Evolutionary conservation across 495 filamentous ascomycete species (phyloP).

Genomic region (Talaromyces trachyspermus): DNA sequence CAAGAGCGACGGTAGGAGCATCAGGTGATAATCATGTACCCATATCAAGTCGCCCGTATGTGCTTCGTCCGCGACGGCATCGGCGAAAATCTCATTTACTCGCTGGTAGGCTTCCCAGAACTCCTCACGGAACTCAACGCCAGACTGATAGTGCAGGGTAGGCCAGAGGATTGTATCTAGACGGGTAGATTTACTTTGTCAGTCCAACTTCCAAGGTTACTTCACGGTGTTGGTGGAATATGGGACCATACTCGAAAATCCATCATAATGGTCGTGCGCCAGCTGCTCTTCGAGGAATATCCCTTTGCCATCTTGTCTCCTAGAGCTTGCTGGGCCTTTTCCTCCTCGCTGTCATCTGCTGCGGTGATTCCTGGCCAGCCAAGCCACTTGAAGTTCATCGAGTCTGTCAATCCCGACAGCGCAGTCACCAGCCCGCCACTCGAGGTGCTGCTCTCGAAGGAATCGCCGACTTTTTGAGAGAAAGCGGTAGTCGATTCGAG

Average conservation of each 20-base stretch:
- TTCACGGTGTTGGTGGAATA: slow-evolving; percentile 6
- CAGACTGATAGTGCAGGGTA: slow-evolving; percentile 95
- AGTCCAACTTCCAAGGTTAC: too few species aligned
- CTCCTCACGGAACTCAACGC: slow-evolving; percentile 91
- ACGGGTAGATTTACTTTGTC: slow-evolving; percentile 1
- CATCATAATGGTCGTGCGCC: slow-evolving; percentile 77
- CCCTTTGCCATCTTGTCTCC: too few species aligned
- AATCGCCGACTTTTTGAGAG: too few species aligned
- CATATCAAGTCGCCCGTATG: slow-evolving; percentile 88
- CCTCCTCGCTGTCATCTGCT: slow-evolving; percentile 61
- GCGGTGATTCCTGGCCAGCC: slow-evolving; percentile 92
- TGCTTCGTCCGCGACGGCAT: slow-evolving; percentile 70
- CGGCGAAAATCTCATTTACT: slow-evolving; percentile 82
- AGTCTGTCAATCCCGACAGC: slow-evolving; percentile 79
- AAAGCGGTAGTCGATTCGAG: too few species aligned
- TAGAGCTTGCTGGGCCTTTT: too few species aligned
- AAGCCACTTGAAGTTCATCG: slow-evolving; percentile 93
- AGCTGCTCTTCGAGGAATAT: slow-evolving; percentile 75
- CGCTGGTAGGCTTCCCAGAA: slow-evolving; percentile 90
- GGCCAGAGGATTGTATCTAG: slow-evolving; percentile 97
- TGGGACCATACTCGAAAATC: slow-evolving; percentile 65
- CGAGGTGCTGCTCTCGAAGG: too few species aligned
- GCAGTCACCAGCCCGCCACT: slow-evolving; percentile 88
- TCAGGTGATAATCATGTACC: slow-evolving; percentile 97
- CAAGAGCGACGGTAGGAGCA: slow-evolving; percentile 91